Percentiles rank a stretch among this genome's conserved stretches.
Evolutionary conservation across 139 green algal species (phyloP).

Genomic region (Picochlorum sp.): DNA sequence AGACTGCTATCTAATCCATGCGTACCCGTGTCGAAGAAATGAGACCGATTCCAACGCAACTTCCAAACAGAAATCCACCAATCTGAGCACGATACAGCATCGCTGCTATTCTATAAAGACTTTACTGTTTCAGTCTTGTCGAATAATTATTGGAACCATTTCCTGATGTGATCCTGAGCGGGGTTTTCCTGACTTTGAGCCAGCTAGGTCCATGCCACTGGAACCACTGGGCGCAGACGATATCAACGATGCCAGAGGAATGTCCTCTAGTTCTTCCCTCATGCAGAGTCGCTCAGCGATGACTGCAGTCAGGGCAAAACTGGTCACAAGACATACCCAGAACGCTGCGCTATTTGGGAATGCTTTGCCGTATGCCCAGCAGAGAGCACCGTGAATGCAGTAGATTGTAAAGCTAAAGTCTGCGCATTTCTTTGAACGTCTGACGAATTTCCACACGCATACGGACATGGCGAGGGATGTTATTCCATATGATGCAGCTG

Average conservation of each 20-base stretch:
- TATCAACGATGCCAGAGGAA: slow-evolving; percentile 48
- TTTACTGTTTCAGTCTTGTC: no score
- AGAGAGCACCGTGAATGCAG: slow-evolving; percentile 61
- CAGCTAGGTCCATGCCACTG: neutral
- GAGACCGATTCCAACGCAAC: no score
- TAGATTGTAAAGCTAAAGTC: slow-evolving; percentile 84
- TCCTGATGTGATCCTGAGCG: no score
- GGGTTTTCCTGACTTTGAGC: no score
- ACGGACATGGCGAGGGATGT: slow-evolving; percentile 43
- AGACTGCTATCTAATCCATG: no score
- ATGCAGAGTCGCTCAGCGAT: slow-evolving; percentile 89
- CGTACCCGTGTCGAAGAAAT: no score
- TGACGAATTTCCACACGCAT: slow-evolving; percentile 32
- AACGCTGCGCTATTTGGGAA: slow-evolving; percentile 60
- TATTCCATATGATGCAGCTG: slow-evolving; percentile 36
- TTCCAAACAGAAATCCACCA: no score
- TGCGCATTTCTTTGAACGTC: slow-evolving; percentile 92
- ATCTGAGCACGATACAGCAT: neutral
- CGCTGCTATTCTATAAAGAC: neutral
- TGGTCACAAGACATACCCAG: slow-evolving; percentile 40
- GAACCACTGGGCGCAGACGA: no score
- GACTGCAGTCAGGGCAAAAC: slow-evolving; percentile 65
- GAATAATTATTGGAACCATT: no score
- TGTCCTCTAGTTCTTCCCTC: slow-evolving; percentile 79
- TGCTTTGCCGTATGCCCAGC: slow-evolving; percentile 40